Percentiles rank a stretch among this genome's conserved stretches.
Evolutionary conservation across 2,329 filamentous ascomycete genomes (phyloP).

Genomic region (Cladophialophora bantiana): DNA sequence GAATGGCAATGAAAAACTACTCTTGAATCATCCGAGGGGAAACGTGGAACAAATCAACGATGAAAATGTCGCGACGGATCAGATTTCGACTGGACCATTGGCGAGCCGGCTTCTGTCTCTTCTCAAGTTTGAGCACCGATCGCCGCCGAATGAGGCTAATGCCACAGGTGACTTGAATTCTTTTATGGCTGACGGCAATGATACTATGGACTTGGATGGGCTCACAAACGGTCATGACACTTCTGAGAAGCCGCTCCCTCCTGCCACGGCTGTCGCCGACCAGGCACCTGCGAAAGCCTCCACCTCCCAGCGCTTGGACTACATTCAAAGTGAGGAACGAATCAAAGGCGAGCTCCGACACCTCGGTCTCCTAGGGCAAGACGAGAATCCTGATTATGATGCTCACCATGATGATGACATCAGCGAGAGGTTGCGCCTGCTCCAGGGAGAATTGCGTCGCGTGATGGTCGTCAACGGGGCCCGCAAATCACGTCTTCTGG

Average conservation of each 20-base stretch:
- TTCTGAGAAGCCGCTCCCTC: constrained; percentile 62
- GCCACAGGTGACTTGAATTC: constrained; percentile 60
- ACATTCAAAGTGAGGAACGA: constrained; percentile 85
- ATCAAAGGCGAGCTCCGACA: constrained; percentile 89
- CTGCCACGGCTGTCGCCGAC: constrained; percentile 81
- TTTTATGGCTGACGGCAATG: constrained; percentile 46
- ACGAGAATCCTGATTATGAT: constrained; percentile 79
- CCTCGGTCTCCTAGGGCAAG: constrained; percentile 81
- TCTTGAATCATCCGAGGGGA: constrained; percentile 82
- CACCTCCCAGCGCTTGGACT: constrained; percentile 79
- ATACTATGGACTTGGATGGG: constrained; percentile 56
- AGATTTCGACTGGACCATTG: constrained; percentile 87
- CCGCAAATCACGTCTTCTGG: constrained; percentile 83
- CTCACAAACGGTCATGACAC: constrained; percentile 50
- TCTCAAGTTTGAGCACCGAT: constrained; percentile 74
- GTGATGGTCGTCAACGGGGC: constrained; percentile 89
- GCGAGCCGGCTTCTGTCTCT: constrained; percentile 79
- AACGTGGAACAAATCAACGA: constrained; percentile 87
- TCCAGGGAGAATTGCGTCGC: constrained; percentile 82
- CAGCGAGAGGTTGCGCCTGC: constrained; percentile 81
- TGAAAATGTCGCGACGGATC: constrained; percentile 83
- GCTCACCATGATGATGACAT: constrained; percentile 93
- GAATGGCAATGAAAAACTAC: constrained; percentile 69
- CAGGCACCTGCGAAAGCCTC: constrained; percentile 72
- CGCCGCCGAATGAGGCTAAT: constrained; percentile 62